phyloP scores from a whole-genome alignment of 768 basidiomycete genomes.

The Chalciporus piperatus region DNA sequence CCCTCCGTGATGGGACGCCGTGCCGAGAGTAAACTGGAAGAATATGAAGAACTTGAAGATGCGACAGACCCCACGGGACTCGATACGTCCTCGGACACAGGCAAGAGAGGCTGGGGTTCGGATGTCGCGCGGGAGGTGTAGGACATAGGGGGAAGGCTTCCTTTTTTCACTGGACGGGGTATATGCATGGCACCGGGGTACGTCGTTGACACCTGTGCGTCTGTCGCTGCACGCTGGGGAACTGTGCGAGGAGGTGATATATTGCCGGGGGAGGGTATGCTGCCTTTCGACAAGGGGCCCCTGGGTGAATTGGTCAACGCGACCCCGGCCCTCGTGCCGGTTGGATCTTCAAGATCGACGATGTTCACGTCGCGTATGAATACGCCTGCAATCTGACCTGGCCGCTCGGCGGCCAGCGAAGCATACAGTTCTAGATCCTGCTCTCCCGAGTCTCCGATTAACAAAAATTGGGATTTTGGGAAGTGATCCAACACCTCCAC shows the following conservation, averaged over 20 bases:
- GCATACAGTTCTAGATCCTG: conserved; percentile 93
- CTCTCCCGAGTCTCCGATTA: conserved; percentile 92
- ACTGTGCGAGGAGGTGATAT: neutral
- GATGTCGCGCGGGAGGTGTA: conserved; percentile 11
- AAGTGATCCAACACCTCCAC: conserved; percentile 77
- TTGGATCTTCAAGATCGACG: conserved; percentile 57
- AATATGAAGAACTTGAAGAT: conserved; percentile 21
- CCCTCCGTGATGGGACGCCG: conserved; percentile 40
- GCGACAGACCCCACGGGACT: conserved; percentile 18
- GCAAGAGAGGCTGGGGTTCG: conserved; percentile 5
- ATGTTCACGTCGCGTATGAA: conserved; percentile 76
- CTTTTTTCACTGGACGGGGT: conserved; percentile 12
- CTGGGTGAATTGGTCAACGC: conserved; percentile 3
- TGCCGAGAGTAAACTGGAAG: conserved; percentile 16
- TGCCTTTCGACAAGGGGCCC: conserved; percentile 7
- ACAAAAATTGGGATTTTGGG: conserved; percentile 70
- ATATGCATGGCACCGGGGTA: conserved; percentile 9
- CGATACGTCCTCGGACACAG: conserved; percentile 26
- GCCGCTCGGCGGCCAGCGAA: conserved; percentile 65
- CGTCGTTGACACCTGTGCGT: conserved; percentile 13
- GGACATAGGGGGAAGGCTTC: conserved; percentile 13
- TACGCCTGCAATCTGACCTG: conserved; percentile 69
- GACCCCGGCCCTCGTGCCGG: conserved; percentile 36
- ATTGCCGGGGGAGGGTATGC: conserved; percentile 1
- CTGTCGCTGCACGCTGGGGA: conserved; percentile 20